Conservation (phyloP, 192 early-diverging fungal genomes). For the Mortierella hygrophila region DNA sequence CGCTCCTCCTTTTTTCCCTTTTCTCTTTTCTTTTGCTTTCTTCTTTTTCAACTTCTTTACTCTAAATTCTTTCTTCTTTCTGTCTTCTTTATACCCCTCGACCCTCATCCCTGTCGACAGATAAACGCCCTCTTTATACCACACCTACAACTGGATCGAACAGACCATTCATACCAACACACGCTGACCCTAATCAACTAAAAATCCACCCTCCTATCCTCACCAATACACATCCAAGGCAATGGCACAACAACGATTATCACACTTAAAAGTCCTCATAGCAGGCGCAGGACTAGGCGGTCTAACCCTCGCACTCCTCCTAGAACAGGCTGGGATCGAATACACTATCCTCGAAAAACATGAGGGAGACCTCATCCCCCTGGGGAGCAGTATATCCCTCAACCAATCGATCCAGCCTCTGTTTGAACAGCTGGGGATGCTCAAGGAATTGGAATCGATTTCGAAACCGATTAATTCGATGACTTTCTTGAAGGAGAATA, state of each 20-base stretch:
- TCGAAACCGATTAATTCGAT: conserved; percentile 42
- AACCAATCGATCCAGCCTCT: conserved; percentile 44
- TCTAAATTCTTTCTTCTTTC: not conserved
- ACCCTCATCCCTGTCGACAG: not conserved
- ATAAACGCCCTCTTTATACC: not conserved
- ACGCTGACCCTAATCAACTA: not conserved
- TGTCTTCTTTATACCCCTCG: not conserved
- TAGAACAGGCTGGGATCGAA: conserved; percentile 40
- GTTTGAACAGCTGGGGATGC: conserved; percentile 40
- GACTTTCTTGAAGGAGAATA: conserved; percentile 47
- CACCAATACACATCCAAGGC: not conserved
- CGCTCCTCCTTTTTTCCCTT: not conserved
- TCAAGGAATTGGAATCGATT: conserved; percentile 35
- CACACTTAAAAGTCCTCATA: conserved; percentile 40
- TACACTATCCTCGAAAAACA: conserved; percentile 43
- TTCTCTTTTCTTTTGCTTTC: not conserved
- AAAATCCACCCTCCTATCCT: not conserved
- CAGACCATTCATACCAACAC: not conserved
- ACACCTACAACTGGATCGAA: not conserved
- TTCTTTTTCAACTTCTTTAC: not conserved
- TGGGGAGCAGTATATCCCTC: conserved; percentile 42
- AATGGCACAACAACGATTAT: conserved; percentile 3
- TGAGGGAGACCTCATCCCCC: conserved; percentile 24
- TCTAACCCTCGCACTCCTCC: conserved; percentile 28
- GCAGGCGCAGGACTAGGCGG: conserved; percentile 43